A percentile compares a stretch with the other conserved stretches of the same genome.
These are phyloP conservation scores for Emydomyces testavorans DNA, from an alignment of 2,329 filamentous ascomycete species.

Conservation along the genomic window DNA sequence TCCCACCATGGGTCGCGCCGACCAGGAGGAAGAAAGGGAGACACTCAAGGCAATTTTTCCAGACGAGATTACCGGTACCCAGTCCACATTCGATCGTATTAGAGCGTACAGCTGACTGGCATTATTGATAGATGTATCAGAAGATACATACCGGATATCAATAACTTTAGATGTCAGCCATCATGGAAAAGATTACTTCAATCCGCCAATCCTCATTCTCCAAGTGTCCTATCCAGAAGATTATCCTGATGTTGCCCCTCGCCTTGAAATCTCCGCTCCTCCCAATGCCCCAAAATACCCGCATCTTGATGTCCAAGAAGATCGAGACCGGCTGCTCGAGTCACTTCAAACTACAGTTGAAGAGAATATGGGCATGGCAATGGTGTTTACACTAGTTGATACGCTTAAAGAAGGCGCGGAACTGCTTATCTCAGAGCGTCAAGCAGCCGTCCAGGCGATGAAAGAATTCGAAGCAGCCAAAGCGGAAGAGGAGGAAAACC, in stretches of 20 bases:
- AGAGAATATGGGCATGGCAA: constrained; percentile 92
- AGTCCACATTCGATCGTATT: constrained; percentile 3
- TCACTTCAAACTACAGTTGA: constrained; percentile 64
- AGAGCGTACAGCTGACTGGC: constrained; percentile 15
- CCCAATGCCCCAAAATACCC: constrained; percentile 59
- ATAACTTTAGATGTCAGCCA: constrained; percentile 68
- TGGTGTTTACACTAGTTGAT: constrained; percentile 86
- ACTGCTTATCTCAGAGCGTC: constrained; percentile 63
- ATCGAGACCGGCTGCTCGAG: constrained; percentile 63
- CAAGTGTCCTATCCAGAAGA: constrained; percentile 79
- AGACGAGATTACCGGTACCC: constrained; percentile 80
- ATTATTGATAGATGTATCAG: constrained; percentile 60
- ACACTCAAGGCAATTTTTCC: constrained; percentile 97
- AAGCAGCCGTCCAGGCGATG: constrained; percentile 48
- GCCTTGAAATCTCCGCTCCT: constrained; percentile 65
- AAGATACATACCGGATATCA: constrained; percentile 75
- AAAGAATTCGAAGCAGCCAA: constrained; percentile 46
- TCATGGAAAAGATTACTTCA: constrained; percentile 50
- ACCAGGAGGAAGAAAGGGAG: constrained; percentile 90
- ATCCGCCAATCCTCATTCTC: constrained; percentile 61
- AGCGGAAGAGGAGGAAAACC: constrained; percentile 80
- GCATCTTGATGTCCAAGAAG: constrained; percentile 66
- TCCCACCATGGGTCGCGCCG: constrained; percentile 53
- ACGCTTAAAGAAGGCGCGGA: constrained; percentile 87
- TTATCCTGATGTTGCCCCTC: constrained; percentile 79